phyloP scores from a whole-genome alignment of 2,329 filamentous ascomycete species.

The Fusarium incarnatum region DNA sequence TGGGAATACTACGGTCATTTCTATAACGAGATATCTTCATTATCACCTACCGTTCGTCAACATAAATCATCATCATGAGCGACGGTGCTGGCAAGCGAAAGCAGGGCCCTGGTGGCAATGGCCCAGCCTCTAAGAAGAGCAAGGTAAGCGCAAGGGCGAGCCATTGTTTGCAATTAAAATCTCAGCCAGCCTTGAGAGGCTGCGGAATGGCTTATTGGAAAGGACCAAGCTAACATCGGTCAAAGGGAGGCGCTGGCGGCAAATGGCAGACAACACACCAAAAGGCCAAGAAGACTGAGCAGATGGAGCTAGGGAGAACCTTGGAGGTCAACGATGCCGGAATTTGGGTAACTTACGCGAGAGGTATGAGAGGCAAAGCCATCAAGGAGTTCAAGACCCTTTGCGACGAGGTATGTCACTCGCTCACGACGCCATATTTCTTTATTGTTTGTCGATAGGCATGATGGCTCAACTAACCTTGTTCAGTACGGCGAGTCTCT shows the following conservation, averaged over 20 bases:
- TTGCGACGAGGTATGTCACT: conserved; percentile 69
- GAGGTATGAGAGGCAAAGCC: conserved; percentile 77
- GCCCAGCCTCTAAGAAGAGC: conserved; percentile 54
- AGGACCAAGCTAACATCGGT: conserved; percentile 21
- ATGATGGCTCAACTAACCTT: conserved; percentile 16
- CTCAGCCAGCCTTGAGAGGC: neutral
- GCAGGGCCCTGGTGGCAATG: conserved; percentile 46
- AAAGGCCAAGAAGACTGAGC: conserved; percentile 59
- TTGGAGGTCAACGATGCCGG: conserved; percentile 77
- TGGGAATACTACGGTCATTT: neutral
- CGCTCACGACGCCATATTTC: neutral
- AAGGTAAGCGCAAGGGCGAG: conserved; percentile 49
- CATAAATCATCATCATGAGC: conserved; percentile 43
- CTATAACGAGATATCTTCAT: neutral
- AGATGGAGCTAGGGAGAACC: conserved; percentile 56
- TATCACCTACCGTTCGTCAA: neutral
- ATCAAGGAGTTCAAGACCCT: conserved; percentile 74
- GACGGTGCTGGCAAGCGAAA: conserved; percentile 53
- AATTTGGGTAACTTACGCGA: conserved; percentile 82
- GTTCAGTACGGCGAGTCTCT: conserved; percentile 73
- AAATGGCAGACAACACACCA: conserved; percentile 73
- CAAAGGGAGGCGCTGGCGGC: conserved; percentile 63
- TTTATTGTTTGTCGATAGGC: neutral
- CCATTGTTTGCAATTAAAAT: neutral
- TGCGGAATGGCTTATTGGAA: neutral